These are phyloP conservation scores for Gymnopus androsaceus DNA, from an alignment of 1,284 basidiomycete genomes.

Conservation along the genomic window DNA sequence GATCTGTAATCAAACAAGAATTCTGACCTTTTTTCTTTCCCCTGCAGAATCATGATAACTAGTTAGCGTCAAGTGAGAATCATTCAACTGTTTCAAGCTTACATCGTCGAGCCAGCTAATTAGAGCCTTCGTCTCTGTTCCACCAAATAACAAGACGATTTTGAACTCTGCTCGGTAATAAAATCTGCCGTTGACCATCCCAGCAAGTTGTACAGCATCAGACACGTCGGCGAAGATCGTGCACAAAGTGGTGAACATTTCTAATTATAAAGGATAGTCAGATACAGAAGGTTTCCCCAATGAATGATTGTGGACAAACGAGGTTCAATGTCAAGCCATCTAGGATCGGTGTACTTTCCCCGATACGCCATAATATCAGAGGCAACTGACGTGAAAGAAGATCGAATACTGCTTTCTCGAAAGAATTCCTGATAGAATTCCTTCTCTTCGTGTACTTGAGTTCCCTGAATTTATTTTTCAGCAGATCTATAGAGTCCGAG, in stretches of 20 bases:
- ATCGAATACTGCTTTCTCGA: slow-evolving; percentile 1
- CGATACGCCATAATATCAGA: slow-evolving; percentile 23
- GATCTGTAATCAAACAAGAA: neutral
- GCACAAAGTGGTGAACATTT: slow-evolving; percentile 39
- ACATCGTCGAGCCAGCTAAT: slow-evolving; percentile 47
- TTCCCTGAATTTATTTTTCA: slow-evolving; percentile 26
- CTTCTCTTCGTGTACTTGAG: slow-evolving; percentile 33
- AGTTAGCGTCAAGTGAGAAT: neutral
- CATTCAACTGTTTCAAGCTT: slow-evolving; percentile 13
- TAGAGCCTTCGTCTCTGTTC: slow-evolving; percentile 49
- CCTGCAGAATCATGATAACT: neutral
- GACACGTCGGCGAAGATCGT: slow-evolving; percentile 39
- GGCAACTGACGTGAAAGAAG: neutral
- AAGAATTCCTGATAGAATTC: slow-evolving; percentile 31
- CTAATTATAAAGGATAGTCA: slow-evolving; percentile 20
- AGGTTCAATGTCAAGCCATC: slow-evolving; percentile 28
- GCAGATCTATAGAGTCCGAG: neutral
- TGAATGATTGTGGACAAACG: slow-evolving; percentile 20
- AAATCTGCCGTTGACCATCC: neutral
- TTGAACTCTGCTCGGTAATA: slow-evolving; percentile 40
- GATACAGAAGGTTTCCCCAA: neutral
- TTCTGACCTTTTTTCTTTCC: slow-evolving; percentile 1
- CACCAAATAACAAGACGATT: slow-evolving; percentile 44
- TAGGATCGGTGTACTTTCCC: slow-evolving; percentile 22
- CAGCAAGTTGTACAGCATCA: slow-evolving; percentile 23